A percentile compares a stretch with the other conserved stretches of the same genome.
phyloP scores from a whole-genome alignment of 371 early-diverging fungal genomes.

The Zopfochytrium polystomum region DNA sequence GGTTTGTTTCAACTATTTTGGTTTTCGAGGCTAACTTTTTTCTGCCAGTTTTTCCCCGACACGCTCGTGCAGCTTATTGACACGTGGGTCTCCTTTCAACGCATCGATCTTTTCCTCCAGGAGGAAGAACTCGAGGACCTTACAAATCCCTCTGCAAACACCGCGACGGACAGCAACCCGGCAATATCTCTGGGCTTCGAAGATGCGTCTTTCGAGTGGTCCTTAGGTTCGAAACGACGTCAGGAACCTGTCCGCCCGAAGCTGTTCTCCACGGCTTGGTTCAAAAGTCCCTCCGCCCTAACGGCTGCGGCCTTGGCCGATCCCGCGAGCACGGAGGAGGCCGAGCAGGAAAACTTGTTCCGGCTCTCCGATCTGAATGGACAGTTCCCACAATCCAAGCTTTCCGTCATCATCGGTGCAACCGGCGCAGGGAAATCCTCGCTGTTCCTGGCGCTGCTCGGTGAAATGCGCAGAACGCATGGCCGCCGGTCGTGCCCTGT shows the following conservation, averaged over 20 bases:
- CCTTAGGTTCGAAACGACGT: neutral
- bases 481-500: constrained; percentile 55
- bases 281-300: neutral
- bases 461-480: constrained; percentile 56
- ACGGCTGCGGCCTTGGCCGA: neutral
- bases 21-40: too few relatives aligned
- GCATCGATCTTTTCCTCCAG: constrained; percentile 18
- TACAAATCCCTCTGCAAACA: neutral
- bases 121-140: constrained; percentile 29
- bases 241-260: neutral
- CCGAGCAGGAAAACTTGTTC: neutral
- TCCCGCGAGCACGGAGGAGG: neutral
- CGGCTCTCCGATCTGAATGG: constrained; percentile 23
- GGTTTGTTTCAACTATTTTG: neutral
- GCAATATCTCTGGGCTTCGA: neutral
- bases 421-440: constrained; percentile 65
- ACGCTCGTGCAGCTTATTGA: constrained; percentile 20
- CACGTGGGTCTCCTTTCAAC: constrained; percentile 24
- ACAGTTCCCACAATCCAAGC: constrained; percentile 56
- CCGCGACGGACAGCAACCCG: neutral
- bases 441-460: constrained; percentile 51
- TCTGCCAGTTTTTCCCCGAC: constrained; percentile 18
- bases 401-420: constrained; percentile 66
- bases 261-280: neutral
- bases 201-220: neutral